phyloP scores from a whole-genome alignment of 1,139 yeast species.

The Suhomyces terraborum region DNA sequence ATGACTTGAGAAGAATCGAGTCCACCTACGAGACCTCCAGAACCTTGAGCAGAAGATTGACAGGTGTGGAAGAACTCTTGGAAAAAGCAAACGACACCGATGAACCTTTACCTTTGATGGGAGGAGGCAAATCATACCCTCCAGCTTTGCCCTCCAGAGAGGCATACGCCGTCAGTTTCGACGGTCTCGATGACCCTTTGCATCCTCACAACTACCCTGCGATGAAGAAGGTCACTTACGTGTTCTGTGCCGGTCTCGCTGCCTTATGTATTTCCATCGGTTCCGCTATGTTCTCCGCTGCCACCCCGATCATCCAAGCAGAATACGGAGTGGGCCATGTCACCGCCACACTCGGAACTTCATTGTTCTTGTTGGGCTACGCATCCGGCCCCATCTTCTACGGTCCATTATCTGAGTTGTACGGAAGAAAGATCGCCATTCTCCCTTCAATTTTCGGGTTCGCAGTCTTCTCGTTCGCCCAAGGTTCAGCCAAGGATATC shows the following conservation, averaged over 20 bases:
- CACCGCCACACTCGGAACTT: slow-evolving; percentile 64
- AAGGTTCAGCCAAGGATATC: slow-evolving; percentile 69
- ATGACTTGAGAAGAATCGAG: slow-evolving; percentile 32
- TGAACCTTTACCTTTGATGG: slow-evolving; percentile 51
- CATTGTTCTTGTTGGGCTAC: slow-evolving; percentile 76
- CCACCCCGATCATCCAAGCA: slow-evolving; percentile 40
- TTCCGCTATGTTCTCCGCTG: slow-evolving; percentile 64
- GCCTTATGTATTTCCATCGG: slow-evolving; percentile 56
- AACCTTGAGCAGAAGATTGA: slow-evolving; percentile 29
- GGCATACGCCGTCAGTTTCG: slow-evolving; percentile 56
- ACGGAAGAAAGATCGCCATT: slow-evolving; percentile 66
- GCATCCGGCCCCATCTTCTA: slow-evolving; percentile 81
- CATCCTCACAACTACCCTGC: slow-evolving; percentile 66
- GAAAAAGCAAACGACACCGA: slow-evolving; percentile 31
- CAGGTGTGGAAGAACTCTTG: slow-evolving; percentile 30
- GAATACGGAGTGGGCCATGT: slow-evolving; percentile 54
- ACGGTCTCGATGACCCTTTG: slow-evolving; percentile 60
- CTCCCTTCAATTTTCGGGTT: slow-evolving; percentile 57
- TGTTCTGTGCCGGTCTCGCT: slow-evolving; percentile 23
- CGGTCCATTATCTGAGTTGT: slow-evolving; percentile 79
- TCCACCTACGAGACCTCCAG: slow-evolving; percentile 28
- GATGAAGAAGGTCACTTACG: slow-evolving; percentile 33
- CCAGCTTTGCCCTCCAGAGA: slow-evolving; percentile 52
- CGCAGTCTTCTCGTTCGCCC: slow-evolving; percentile 64
- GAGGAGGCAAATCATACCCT: slow-evolving; percentile 57